Conservation (phyloP, 305 asterid species). For the Striga hermonthica region DNA sequence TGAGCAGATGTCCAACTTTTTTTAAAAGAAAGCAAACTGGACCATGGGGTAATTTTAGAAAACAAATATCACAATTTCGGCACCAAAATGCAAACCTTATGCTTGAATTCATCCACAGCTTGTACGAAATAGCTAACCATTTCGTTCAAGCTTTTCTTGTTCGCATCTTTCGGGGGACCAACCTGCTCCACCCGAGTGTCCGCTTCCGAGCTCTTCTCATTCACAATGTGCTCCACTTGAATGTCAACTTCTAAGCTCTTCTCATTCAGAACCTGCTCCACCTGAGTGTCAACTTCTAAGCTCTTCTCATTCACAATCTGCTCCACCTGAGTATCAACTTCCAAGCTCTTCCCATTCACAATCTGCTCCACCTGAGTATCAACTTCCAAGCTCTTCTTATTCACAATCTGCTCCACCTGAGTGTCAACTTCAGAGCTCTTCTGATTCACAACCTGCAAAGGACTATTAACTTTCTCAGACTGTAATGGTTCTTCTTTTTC, state of each 20-base stretch:
- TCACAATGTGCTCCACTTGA: too few relatives aligned
- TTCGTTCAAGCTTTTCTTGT: conserved; percentile 25
- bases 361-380: background rate
- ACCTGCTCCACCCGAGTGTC: conserved; percentile 26
- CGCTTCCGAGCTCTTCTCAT: conserved; percentile 9
- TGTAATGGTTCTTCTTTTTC: conserved; percentile 25
- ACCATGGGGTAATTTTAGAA: too few relatives aligned
- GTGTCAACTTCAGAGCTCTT: too few relatives aligned
- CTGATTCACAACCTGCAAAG: background rate
- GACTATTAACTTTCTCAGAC: conserved; percentile 10
- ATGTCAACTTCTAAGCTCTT: too few relatives aligned
- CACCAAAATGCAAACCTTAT: conserved; percentile 32
- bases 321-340: too few relatives aligned
- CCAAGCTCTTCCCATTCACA: too few relatives aligned
- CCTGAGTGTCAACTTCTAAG: too few relatives aligned
- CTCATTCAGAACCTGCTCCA: background rate
- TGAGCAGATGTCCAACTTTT: too few relatives aligned
- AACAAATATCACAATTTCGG: too few relatives aligned
- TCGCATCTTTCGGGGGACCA: conserved; percentile 8
- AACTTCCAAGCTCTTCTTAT: background rate
- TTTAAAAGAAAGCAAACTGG: too few relatives aligned
- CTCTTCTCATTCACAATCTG: background rate
- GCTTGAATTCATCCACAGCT: conserved; percentile 34
- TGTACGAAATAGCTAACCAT: conserved; percentile 37
- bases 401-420: background rate